phyloP scores from a whole-genome alignment of 1,284 basidiomycete species.

The Malassezia nana region DNA sequence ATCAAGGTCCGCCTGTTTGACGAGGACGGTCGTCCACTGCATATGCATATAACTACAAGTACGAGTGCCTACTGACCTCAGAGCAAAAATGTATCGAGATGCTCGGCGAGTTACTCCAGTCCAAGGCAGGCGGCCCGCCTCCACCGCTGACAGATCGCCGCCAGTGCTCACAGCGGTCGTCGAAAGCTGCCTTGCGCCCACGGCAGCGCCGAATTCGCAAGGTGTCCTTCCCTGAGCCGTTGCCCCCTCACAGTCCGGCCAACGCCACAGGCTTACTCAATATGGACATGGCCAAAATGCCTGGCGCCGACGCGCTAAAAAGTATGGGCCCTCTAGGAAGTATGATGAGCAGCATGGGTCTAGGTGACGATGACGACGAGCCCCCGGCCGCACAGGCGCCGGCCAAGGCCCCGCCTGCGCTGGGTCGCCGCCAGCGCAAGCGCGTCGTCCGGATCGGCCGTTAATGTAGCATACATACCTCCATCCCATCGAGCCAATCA shows the following conservation, averaged over 20 bases:
- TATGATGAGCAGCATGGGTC: conserved; percentile 41
- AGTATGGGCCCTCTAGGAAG: conserved; percentile 35
- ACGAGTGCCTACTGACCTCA: conserved; percentile 44
- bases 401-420: conserved; percentile 24
- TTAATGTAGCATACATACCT: conserved; percentile 20
- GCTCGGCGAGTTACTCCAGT: conserved; percentile 30
- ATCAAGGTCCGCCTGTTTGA: conserved; percentile 75
- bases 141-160: conserved; percentile 25
- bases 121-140: conserved; percentile 31
- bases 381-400: conserved; percentile 25
- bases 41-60: conserved; percentile 58
- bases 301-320: conserved; percentile 27
- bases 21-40: conserved; percentile 64
- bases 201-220: conserved; percentile 22
- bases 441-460: conserved; percentile 41
- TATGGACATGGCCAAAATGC: conserved; percentile 34
- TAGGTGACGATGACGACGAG: conserved; percentile 31
- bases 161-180: conserved; percentile 6
- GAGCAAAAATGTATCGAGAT: conserved; percentile 63
- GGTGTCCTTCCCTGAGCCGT: conserved; percentile 24
- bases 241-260: conserved; percentile 41
- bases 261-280: conserved; percentile 37
- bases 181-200: conserved; percentile 18
- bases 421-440: conserved; percentile 36
- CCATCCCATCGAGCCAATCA: conserved; percentile 14